phyloP scores from a whole-genome alignment of 805 yeast species.

The Kodamaea fukazawae region DNA sequence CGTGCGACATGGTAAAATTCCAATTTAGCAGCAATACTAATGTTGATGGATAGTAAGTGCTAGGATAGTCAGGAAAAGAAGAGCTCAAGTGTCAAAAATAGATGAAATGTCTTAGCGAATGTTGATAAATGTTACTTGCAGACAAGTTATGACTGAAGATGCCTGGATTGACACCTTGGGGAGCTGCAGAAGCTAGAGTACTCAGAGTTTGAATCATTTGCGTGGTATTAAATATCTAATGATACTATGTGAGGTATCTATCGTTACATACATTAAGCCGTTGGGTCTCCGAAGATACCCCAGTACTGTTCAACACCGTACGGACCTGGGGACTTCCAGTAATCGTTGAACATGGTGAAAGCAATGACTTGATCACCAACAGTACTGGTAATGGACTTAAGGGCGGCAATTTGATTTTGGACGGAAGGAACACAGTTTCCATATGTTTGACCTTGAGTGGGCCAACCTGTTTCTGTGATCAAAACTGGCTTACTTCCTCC shows the following conservation, averaged over 20 bases:
- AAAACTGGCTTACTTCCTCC: conserved; percentile 48
- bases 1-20: conserved; percentile 1
- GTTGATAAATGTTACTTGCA: too few relatives aligned
- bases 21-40: too few relatives aligned
- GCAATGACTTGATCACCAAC: conserved; percentile 51
- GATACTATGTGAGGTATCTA: neutral
- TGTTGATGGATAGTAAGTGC: too few relatives aligned
- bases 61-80: too few relatives aligned
- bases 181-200: too few relatives aligned
- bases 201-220: too few relatives aligned
- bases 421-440: conserved; percentile 56
- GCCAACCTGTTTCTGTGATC: conserved; percentile 72
- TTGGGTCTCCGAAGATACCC: conserved; percentile 44
- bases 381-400: conserved; percentile 45
- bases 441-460: conserved; percentile 54
- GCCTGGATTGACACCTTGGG: too few relatives aligned
- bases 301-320: conserved; percentile 61
- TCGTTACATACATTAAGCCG: conserved; percentile 4
- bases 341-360: conserved; percentile 62
- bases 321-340: conserved; percentile 58
- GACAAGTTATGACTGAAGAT: too few relatives aligned
- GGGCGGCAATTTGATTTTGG: conserved; percentile 50
- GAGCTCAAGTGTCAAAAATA: too few relatives aligned
- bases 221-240: too few relatives aligned
- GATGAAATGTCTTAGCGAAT: too few relatives aligned